Base-by-base conservation (phyloP, 2,329 filamentous ascomycete genomes). In the Pseudonectria foliicola region DNA sequence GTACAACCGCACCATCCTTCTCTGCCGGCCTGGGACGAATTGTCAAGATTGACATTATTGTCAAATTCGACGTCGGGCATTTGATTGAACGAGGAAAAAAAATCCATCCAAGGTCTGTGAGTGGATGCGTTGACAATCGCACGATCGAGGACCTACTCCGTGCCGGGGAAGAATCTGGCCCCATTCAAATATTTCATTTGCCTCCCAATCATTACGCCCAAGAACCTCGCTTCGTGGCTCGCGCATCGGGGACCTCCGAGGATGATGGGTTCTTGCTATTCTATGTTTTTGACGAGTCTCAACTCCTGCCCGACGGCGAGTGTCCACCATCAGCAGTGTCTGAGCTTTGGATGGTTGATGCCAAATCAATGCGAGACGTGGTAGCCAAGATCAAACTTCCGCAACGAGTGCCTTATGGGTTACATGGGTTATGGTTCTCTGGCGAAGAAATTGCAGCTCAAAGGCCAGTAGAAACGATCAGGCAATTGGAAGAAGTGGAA, bases 291-390 rank as follows among this genome's bases (percentile, higher is more conserved):
- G 77, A 85, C 42, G 81, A 85, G 46, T 63, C 66, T 2, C 79
- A 85, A 50, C 60, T 84, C 0, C 65, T 77, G n/a, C 50, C 57
- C 2, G 37, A 57, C 0, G 74, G 70, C 0, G 58, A 68, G 26
- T 74, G 70, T 34, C 47, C 38, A 1, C 55, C 62, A 0, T 55
- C 57, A 2, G 64, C 74, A 0, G 62, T 52, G 15, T 79, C 73
- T 23, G 80, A 85, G 54, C 60, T 85, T 0, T 86, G 81, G 81
- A 64, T 85, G 11, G 67, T 85, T 21, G 71, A 85, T 48, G 80
- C 80, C 0, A 69, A 53, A 40, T 64, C 64, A 3, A 85, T 86
- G 80, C 63, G 53, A 15, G 64, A 75, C 3, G 62, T 85, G 0
- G 66, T 82, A 4, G 75, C 70, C 6, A 69, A 64, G 39, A 65